Evolutionary conservation across 208 protist species (phyloP).

Genomic region (Leishmania major): DNA sequence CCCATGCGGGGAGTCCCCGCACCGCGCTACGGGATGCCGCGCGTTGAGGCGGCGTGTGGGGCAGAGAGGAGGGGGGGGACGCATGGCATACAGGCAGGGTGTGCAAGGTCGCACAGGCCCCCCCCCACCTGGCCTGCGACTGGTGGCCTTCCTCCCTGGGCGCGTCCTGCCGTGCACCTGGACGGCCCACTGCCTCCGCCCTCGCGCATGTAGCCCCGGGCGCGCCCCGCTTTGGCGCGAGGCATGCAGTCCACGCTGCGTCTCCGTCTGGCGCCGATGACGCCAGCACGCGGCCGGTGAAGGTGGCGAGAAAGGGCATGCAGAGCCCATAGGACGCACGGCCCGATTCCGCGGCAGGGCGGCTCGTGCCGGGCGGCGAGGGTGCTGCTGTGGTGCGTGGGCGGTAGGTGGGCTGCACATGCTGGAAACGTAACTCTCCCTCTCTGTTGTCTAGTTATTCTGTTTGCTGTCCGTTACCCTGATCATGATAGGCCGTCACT

Average conservation of each 20-base stretch:
- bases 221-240: no score
- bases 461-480: no score
- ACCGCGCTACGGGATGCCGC: neutral
- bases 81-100: no score
- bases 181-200: neutral
- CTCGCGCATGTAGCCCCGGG: neutral
- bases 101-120: no score
- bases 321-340: neutral
- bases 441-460: no score
- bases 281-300: no score
- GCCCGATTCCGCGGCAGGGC: no score
- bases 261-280: neutral
- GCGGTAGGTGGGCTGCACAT: neutral
- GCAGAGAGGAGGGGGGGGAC: no score
- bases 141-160: neutral
- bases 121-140: neutral
- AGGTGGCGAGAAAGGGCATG: neutral
- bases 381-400: neutral
- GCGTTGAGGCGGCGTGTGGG: no score
- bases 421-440: no score
- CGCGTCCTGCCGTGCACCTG: neutral
- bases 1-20: no score
- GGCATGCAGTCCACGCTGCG: neutral
- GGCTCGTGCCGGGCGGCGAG: neutral
- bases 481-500: no score